Evolutionary conservation across 768 basidiomycete species (phyloP), one percentile per base, ranked within the genome.

Genomic region (Pleurotus tuoliensis): DNA sequence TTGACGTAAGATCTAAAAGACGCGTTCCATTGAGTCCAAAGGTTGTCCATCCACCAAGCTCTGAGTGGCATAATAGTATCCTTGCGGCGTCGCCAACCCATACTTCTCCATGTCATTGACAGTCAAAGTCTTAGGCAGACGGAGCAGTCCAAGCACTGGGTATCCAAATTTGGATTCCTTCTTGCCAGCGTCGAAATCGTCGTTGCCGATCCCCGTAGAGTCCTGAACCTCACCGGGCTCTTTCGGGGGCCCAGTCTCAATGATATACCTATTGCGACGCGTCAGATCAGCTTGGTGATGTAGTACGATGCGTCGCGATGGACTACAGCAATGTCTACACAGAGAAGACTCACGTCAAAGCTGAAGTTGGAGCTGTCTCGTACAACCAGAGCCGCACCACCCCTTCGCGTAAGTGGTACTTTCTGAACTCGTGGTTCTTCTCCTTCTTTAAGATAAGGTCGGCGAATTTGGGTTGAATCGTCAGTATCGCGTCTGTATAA

Each of bases 391-490:
- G 46, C 30, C 72, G 59, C 43, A 56, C 47, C 18, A 71, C 65
- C 11, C 65, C 61, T 8, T 61, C 59, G 50, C 66, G 58, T 34
- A 73, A 47, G 55, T 67, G 61, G 59, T 74, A 74, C 49, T 62
- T 64, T 18, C 73, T 54, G 56, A 65, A 74, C 55, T 74, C 73
- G 58, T 74, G 67, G 56, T 74, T 73, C 64, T 74, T 74, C 61
- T 67, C 61, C 18, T 67, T 61, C 44, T 58, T 55, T 11, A 58
- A 63, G 34, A 74, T 74, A 56, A 69, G 66, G 9, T 65, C 47
- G 30, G 64, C 60, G 59, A 67, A 70, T 61, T 66, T 63, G 15
- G 66, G 63, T 43, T 69, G 68, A 58, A 74, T 74, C 25, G 66
- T 56, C 41, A 73, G 56, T 20, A 74, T 56, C 13, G 64, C 67